Evolutionary conservation across 202 grass and related monocot genomes (phyloP), one percentile per base, ranked within the genome.

Genomic region (Digitaria exilis): DNA sequence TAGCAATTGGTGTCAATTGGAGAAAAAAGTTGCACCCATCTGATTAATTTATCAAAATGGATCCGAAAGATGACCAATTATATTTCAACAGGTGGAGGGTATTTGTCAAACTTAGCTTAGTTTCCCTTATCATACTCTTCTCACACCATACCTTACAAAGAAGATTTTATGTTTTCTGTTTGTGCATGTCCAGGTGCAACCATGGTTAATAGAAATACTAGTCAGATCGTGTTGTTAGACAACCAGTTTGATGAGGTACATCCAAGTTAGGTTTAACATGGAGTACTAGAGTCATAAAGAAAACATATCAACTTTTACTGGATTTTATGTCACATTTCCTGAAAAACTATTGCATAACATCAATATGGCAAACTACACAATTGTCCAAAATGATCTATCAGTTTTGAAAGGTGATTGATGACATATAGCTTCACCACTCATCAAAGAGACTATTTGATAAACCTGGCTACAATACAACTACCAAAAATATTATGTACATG

Each of bases 291-390:
- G 22, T 48, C 35, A 68, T 5, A 80, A 75, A 84, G 10, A 77
- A 64, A 51, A 45, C 35, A 6, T 30, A 64, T 13, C 19, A 63
- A 56, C 32, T 31, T 52, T 28, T 10, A 79, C 4, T 50, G 66
- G 59, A 7, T 58, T 77, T 77, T 75, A 82, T 21, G 37, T 21
- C 18, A 83, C 34, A 17, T 52, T 42, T 62, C 6, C 39, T 71
- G 26, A 77, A 61, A 73, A 54, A 80, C 8, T 56, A 82, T 77
- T 45, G 65, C 61, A 58, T 42, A 8, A 56, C 65, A 65, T 34
- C 19, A 22, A 13, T 25, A 77, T 48, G 35, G 62, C 28, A 70
- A 76, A 70, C 11, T 78, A 56, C 13, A 82, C 46, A 49, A 49
- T 19, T 52, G 49, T n/a, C 17, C 57, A 43, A 39, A 55, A 29